Base-by-base conservation (phyloP, 305 asterid genomes). In the Ajuga reptans region DNA sequence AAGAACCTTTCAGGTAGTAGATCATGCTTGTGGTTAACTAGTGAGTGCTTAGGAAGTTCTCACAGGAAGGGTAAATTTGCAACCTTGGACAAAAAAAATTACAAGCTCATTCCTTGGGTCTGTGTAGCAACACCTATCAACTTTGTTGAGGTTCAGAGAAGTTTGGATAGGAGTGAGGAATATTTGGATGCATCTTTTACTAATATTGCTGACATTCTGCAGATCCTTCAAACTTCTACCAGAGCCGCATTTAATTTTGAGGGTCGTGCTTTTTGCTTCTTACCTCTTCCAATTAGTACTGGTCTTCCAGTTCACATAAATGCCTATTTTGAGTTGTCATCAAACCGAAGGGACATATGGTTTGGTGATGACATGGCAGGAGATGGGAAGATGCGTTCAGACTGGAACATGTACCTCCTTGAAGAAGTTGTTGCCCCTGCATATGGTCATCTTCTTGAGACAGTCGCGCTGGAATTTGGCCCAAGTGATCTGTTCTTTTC, bases 281-380 rank as follows among this genome's bases (percentile, higher is more conserved):
- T 92, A 81, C 98, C 98, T 29, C 92, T 92, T 76, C 98, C 98
- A 66, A 80, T 92, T 58, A 80, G 68, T 81, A 92, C 98, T 52
- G 93, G 96, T 67, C 93, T 92, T 71, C 92, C 98, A 14, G 91
- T 92, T 77, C 98, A 90, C 76, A 87, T 92, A 51, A 92, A 92
- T 78, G 89, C 95, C 63, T 92, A 90, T 80, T 92, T 92, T 83
- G 98, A 92, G 87, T 78, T 92, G 77, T 92, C 98, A 73, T 92
- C 98, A 57, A 92, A 92, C 72, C 82, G 98, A 77, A 88, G 98
- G 79, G 98, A 92, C 72, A 92, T 92, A 81, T 92, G 98, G 98
- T 90, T 88, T 74, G 98, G 98, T 60, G 90, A 85, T 84, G 98
- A 92, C 88, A 92, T 92, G 98, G 88, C 92, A 43, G 98, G 98